phyloP scores from a whole-genome alignment of 2,329 filamentous ascomycete species.

The Ophiobolus disseminans region DNA sequence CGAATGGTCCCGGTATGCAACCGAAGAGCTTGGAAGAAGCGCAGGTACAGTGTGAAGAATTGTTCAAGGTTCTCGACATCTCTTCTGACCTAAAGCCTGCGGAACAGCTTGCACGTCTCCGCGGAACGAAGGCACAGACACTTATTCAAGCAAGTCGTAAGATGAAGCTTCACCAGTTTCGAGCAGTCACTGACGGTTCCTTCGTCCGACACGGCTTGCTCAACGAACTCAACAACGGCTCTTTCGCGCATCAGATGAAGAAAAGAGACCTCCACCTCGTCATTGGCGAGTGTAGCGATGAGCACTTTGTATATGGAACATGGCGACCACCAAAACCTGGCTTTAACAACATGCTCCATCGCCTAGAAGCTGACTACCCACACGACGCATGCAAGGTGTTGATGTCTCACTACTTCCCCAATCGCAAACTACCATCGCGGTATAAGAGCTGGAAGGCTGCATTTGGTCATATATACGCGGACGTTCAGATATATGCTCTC shows the following conservation, averaged over 20 bases:
- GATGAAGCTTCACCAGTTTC: constrained; percentile 62
- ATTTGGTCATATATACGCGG: constrained; percentile 63
- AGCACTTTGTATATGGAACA: constrained; percentile 59
- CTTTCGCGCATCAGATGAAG: constrained; percentile 55
- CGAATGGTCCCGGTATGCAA: constrained; percentile 61
- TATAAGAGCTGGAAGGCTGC: constrained; percentile 58
- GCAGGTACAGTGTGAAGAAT: constrained; percentile 61
- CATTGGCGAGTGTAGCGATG: constrained; percentile 63
- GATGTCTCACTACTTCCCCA: constrained; percentile 54
- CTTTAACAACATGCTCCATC: constrained; percentile 51
- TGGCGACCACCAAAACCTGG: constrained; percentile 57
- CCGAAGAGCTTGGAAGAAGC: constrained; percentile 57
- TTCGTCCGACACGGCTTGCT: constrained; percentile 58
- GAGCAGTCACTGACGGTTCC: constrained; percentile 57
- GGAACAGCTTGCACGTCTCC: constrained; percentile 57
- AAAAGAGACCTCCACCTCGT: constrained; percentile 57
- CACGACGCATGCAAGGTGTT: constrained; percentile 52
- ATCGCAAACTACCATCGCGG: constrained; percentile 46
- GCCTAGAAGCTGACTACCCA: constrained; percentile 63
- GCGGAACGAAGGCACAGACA: constrained; percentile 46
- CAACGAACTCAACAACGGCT: constrained; percentile 56
- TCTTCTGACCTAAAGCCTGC: constrained; percentile 45
- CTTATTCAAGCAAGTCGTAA: constrained; percentile 53
- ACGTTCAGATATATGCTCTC: constrained; percentile 63
- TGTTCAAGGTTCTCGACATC: constrained; percentile 56